Conservation (phyloP, 108 stramenopile genomes). For the Nitzschia palea region DNA sequence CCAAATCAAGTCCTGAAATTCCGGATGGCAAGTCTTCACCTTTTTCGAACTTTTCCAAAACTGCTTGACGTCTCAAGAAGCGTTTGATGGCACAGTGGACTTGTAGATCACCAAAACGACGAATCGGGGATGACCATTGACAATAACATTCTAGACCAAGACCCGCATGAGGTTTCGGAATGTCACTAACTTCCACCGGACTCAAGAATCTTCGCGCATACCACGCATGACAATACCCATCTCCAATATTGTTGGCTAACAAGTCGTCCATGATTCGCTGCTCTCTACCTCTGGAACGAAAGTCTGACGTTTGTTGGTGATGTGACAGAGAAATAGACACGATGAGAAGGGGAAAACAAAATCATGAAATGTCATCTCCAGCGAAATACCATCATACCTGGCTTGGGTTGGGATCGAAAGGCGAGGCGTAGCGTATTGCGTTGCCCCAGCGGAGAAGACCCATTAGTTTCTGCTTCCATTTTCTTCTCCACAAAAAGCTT, state of each 20-base stretch:
- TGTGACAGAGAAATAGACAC: too few relatives aligned
- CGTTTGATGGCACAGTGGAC: slow-evolving; percentile 73
- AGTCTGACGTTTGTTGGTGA: not conserved
- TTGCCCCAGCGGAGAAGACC: not conserved
- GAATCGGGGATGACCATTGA: slow-evolving; percentile 84
- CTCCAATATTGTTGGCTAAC: slow-evolving; percentile 47
- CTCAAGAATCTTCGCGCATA: slow-evolving; percentile 74
- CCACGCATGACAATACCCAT: slow-evolving; percentile 77
- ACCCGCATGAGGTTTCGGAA: slow-evolving; percentile 61
- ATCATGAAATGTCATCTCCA: not conserved
- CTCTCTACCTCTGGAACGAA: not conserved
- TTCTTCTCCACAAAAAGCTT: slow-evolving; percentile 27
- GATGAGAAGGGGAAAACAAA: too few relatives aligned
- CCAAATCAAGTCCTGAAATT: slow-evolving; percentile 47
- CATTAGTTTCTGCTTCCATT: not conserved
- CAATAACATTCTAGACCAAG: slow-evolving; percentile 77
- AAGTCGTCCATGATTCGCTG: slow-evolving; percentile 31
- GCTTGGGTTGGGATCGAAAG: slow-evolving; percentile 61
- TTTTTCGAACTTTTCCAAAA: slow-evolving; percentile 44
- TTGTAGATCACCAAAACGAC: slow-evolving; percentile 51
- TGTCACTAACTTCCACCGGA: slow-evolving; percentile 51
- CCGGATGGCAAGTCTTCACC: slow-evolving; percentile 47
- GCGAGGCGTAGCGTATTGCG: slow-evolving; percentile 53
- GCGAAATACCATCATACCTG: slow-evolving; percentile 28
- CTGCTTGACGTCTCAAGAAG: slow-evolving; percentile 60